Evolutionary conservation across 768 basidiomycete species (phyloP), one percentile per base, ranked within the genome.

Genomic region (Leccinum broughii): DNA sequence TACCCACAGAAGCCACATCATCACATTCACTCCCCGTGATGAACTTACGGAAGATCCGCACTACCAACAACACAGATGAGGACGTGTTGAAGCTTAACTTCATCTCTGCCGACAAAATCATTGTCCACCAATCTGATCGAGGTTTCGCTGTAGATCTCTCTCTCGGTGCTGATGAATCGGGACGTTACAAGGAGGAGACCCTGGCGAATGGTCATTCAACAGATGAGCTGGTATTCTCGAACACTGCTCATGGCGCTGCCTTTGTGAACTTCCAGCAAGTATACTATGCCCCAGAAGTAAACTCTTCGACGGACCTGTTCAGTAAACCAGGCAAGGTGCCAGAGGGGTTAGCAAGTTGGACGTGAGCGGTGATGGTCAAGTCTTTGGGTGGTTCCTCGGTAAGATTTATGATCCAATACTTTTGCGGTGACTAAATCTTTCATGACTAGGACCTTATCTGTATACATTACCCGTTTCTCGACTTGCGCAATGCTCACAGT

Each of bases 371-470:
- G 85, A 90, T 68, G 89, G 89, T 17, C 82, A 78, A 56, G 84
- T 76, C 34, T 57, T 90, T 37, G 88, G 89, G 62, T 91, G 89
- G 89, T 82, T 91, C 72, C 78, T 91, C 34, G 89, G 89, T 88
- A 68, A 50, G 78, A 46, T 11, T 41, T 52, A 24, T 39, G 28
- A 34, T 60, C 35, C 8, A n/a, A 46, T 15, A 3, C 30, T 17
- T 54, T 56, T 48, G 51, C 30, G 8, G 41, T 1, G 24, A 51
- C 56, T 60, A 41, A 62, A 2, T 48, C 37, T 20, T 34, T 53
- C n/a, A 5, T 14, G 15, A 61, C 24, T 54, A 68, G 65, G 69
- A 11, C 66, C 69, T 28, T 72, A 63, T 58, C 37, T 70, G 54
- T 88, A 90, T 62, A 84, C 81, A 0, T 62, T 90, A 26, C 83